These are phyloP conservation scores for Fusarium lateritium DNA, from an alignment of 2,329 filamentous ascomycete species.

Conservation along the genomic window DNA sequence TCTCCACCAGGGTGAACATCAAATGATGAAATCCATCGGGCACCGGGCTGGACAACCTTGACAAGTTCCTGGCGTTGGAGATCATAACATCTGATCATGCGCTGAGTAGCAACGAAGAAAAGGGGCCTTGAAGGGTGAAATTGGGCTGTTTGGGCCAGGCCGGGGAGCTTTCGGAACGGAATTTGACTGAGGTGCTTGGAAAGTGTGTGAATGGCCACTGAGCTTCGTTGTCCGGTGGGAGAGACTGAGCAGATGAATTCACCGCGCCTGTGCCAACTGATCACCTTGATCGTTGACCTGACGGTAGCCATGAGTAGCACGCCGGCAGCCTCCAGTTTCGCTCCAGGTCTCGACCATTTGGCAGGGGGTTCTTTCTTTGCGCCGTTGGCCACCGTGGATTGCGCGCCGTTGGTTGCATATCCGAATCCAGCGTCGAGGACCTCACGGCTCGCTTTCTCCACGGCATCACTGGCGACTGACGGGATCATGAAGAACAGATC, in stretches of 20 bases:
- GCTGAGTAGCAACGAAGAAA: constrained; percentile 96
- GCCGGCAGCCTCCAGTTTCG: constrained; percentile 80
- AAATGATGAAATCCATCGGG: constrained; percentile 92
- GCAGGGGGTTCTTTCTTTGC: constrained; percentile 81
- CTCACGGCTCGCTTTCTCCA: constrained; percentile 81
- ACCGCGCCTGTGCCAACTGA: constrained; percentile 94
- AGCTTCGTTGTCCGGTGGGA: constrained; percentile 80
- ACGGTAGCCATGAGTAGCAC: constrained; percentile 87
- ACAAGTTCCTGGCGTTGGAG: constrained; percentile 91
- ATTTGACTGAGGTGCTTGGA: constrained; percentile 96
- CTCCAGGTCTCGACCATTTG: constrained; percentile 85
- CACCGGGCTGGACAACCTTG: constrained; percentile 93
- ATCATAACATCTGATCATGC: constrained; percentile 94
- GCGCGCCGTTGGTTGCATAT: constrained; percentile 80
- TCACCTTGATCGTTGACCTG: constrained; percentile 84
- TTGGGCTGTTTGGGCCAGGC: constrained; percentile 86
- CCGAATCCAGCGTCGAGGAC: constrained; percentile 92
- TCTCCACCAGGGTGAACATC: constrained; percentile 94
- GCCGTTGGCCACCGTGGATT: constrained; percentile 66
- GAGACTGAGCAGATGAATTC: constrained; percentile 96
- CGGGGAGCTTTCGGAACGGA: constrained; percentile 85
- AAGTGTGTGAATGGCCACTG: constrained; percentile 94
- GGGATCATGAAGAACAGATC: constrained; percentile 89
- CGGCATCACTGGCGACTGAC: constrained; percentile 78
- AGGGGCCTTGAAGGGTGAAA: constrained; percentile 95